Conservation (phyloP, 306 rosid species). For the Crotalaria pallida region DNA sequence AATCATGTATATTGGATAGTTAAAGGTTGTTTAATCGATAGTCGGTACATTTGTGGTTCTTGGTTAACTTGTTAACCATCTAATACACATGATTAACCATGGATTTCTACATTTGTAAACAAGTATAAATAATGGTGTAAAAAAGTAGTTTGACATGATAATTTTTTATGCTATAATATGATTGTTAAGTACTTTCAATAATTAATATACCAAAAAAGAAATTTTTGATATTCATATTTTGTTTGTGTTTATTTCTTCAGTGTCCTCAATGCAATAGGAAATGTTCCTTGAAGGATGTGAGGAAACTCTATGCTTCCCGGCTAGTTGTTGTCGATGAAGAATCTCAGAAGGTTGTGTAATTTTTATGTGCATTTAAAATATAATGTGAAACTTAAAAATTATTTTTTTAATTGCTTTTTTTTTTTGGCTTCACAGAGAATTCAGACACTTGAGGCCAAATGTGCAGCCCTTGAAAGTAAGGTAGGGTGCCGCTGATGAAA, state of each 20-base stretch:
- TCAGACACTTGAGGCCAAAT: constrained; percentile 57
- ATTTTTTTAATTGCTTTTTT: constrained; percentile 1
- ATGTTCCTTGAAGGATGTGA: constrained; percentile 66
- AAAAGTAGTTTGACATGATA: too few species aligned
- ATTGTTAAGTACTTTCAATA: not conserved
- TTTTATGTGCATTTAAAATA: not conserved
- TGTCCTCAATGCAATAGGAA: constrained; percentile 85
- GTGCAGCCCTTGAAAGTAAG: constrained; percentile 62
- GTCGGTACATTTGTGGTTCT: too few species aligned
- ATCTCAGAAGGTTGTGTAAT: constrained; percentile 55
- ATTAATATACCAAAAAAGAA: not conserved
- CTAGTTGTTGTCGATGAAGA: constrained; percentile 61
- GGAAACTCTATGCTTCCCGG: constrained; percentile 66
- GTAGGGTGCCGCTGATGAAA: constrained; percentile 26
- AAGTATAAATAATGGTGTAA: too few species aligned
- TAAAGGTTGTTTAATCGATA: too few species aligned
- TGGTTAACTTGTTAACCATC: too few species aligned
- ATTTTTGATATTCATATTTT: not conserved
- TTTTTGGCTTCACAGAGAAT: constrained; percentile 54
- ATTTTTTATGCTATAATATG: too few species aligned
- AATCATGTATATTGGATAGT: too few species aligned
- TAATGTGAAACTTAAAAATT: not conserved
- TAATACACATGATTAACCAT: too few species aligned
- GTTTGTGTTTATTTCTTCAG: constrained; percentile 24
- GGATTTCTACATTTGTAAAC: too few species aligned